A percentile compares a stretch with the other conserved stretches of the same genome.
phyloP scores from a whole-genome alignment of 2,329 filamentous ascomycete genomes.

The Teratosphaeriaceae sp. region DNA sequence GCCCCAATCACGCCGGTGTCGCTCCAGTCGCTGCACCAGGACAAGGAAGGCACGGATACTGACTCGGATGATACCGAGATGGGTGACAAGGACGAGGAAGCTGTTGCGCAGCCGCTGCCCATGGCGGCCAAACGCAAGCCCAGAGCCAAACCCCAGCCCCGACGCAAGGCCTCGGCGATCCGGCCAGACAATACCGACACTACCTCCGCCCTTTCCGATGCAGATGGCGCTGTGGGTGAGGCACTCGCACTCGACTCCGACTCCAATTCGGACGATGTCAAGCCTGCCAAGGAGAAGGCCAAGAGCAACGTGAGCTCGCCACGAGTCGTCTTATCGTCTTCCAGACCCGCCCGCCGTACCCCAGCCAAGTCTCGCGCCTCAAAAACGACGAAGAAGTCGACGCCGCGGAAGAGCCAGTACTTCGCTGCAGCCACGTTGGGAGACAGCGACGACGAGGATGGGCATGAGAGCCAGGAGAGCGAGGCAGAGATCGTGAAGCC shows the following conservation, averaged over 20 bases:
- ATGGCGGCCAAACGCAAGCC: neutral
- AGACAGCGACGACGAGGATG: conserved; percentile 13
- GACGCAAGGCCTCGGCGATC: conserved; percentile 4
- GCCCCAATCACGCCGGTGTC: conserved; percentile 20
- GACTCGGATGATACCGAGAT: conserved; percentile 24
- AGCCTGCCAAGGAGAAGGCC: too few species aligned
- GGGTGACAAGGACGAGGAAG: conserved; percentile 8
- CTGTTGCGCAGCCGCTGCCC: neutral
- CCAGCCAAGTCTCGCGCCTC: conserved; percentile 4
- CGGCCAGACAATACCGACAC: too few species aligned
- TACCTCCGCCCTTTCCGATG: too few species aligned
- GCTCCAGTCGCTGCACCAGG: conserved; percentile 19
- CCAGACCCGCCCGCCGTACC: conserved; percentile 2
- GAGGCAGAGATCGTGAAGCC: conserved; percentile 26
- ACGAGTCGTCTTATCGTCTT: neutral
- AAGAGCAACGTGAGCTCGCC: conserved; percentile 3
- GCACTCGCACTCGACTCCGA: too few species aligned
- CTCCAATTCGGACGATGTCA: too few species aligned
- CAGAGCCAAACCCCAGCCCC: conserved; percentile 1
- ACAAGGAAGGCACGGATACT: conserved; percentile 15
- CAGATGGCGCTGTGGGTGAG: too few species aligned
- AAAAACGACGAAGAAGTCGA: conserved; percentile 18
- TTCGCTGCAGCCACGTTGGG: conserved; percentile 14
- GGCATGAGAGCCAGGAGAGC: conserved; percentile 14
- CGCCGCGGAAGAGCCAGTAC: conserved; percentile 25